Evolutionary conservation across 2,329 filamentous ascomycete genomes (phyloP), one percentile per base, ranked within the genome.

Genomic region (Trichoderma sp.): DNA sequence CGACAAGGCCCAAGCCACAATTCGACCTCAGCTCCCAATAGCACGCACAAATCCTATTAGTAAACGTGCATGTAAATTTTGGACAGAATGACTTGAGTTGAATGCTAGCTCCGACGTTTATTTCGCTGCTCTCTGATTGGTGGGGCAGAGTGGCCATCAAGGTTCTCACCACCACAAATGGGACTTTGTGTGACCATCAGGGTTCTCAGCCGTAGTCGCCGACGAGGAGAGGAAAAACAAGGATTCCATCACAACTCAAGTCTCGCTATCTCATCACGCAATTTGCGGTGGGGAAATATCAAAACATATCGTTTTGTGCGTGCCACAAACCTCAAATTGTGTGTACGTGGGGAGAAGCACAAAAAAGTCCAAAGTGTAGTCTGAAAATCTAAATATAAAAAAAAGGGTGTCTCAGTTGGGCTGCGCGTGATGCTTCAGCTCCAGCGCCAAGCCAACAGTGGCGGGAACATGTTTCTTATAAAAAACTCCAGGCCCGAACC

Each of bases 121-220:
- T 57, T 13, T 33, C 10, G 14, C 55, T 2, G 55, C 27, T 8
- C 33, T n/a, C 55, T 14, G 19, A 66, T 67, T 67, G 55, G 63
- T 21, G 35, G 63, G 40, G 31, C 37, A n/a, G 35, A 14, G 33
- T n/a, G 57, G 65, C 65, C 65, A 68, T 68, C 65, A 60, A 55
- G 65, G 65, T 68, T 68, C 65, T 68, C 57, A 68, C 57, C 47
- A 68, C 56, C 40, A 31, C 10, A 29, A 33, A 24, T 29, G 27
- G 43, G 43, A 53, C 55, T 61, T 57, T 21, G 63, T 49, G 37
- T 49, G 55, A 47, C 65, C 65, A 68, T 68, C 65, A 68, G 47
- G 65, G 65, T 68, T 68, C 65, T 68, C 65, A 68, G 57, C 65
- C 57, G 63, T 21, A 35, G 31, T 35, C 8, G 43, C 65, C 35